Percentiles rank a stretch among this genome's conserved stretches.
phyloP scores from a whole-genome alignment of 2,329 filamentous ascomycete species.

The Colletotrichum sojae region DNA sequence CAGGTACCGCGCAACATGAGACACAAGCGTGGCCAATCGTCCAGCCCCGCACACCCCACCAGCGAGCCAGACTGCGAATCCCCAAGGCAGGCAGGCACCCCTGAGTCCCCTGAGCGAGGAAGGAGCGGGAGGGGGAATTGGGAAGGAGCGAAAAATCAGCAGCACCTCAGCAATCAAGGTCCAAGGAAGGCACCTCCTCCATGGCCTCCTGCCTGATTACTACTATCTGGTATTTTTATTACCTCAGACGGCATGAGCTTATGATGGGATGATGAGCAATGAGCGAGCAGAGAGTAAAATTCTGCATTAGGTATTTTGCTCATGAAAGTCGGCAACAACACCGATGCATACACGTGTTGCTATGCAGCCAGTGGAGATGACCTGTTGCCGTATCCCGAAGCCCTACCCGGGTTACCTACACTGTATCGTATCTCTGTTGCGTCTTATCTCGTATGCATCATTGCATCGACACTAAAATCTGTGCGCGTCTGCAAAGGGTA shows the following conservation, averaged over 20 bases:
- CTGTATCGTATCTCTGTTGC: neutral
- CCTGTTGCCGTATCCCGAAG: conserved; percentile 25
- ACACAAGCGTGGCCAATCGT: conserved; percentile 38
- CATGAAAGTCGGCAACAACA: neutral
- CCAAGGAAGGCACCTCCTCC: too few relatives aligned
- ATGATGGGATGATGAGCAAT: too few relatives aligned
- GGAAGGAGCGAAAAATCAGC: too few relatives aligned
- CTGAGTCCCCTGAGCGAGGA: conserved; percentile 9
- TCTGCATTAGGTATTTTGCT: neutral
- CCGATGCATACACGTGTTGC: neutral
- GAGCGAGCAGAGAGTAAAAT: too few relatives aligned
- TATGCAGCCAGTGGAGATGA: conserved; percentile 10
- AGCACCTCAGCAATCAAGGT: too few relatives aligned
- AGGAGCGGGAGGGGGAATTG: too few relatives aligned
- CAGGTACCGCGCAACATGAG: conserved; percentile 42
- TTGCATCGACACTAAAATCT: conserved; percentile 18
- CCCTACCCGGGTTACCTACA: neutral
- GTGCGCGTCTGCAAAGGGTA: conserved; percentile 27
- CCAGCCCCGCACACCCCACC: conserved; percentile 2
- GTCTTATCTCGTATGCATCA: conserved; percentile 8
- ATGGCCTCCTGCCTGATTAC: neutral
- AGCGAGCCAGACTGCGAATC: conserved; percentile 11
- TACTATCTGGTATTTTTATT: neutral
- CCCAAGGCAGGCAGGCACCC: conserved; percentile 31
- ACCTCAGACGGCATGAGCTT: neutral